Evolutionary conservation across 768 basidiomycete genomes (phyloP).

Genomic region (Auriscalpium vulgare): DNA sequence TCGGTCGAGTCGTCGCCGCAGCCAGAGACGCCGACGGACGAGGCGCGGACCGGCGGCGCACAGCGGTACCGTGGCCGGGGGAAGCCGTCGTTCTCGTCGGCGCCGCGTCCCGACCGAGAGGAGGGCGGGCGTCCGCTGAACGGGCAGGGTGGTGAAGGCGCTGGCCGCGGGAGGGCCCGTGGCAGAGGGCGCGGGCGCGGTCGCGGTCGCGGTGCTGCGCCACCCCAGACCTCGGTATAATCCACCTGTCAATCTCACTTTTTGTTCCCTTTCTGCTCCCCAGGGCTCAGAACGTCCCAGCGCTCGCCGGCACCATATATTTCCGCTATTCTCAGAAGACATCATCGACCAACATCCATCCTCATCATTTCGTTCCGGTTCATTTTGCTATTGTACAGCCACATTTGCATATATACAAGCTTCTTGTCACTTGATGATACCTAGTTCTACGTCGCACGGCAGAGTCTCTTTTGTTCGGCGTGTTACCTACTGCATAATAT

Average conservation of each 20-base stretch:
- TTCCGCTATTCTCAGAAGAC: background rate
- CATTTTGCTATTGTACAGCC: background rate
- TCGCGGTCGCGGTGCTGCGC: constrained; percentile 18
- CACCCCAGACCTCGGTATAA: background rate
- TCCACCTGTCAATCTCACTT: background rate
- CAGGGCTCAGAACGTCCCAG: background rate
- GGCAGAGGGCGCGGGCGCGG: constrained; percentile 30
- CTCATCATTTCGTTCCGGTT: background rate
- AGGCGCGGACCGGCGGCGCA: background rate
- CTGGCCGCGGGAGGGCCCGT: constrained; percentile 28
- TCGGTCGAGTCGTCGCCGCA: background rate
- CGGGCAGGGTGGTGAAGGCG: background rate
- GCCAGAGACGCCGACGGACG: background rate
- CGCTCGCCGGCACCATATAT: background rate
- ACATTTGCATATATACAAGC: background rate
- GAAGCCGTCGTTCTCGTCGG: background rate
- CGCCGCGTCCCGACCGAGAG: background rate
- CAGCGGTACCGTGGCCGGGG: background rate
- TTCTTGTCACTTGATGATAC: background rate
- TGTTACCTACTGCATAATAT: background rate
- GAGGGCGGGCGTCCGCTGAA: background rate
- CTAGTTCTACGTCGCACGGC: background rate
- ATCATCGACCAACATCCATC: too few species aligned
- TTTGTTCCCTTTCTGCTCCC: background rate
- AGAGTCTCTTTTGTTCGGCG: background rate